phyloP scores from a whole-genome alignment of 495 filamentous ascomycete genomes.

The Penicillium odoratum region DNA sequence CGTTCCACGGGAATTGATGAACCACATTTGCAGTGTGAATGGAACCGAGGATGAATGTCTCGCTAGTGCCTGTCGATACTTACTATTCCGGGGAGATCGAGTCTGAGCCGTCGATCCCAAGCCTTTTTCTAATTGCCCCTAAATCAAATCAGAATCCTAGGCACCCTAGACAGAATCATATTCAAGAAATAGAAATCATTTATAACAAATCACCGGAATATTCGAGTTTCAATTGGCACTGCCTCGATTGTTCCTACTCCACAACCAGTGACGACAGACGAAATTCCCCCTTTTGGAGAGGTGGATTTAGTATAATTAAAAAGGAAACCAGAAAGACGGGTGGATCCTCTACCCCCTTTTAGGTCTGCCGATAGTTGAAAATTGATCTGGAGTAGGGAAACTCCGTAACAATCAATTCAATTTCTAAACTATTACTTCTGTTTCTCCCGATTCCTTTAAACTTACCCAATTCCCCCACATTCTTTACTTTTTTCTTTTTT shows the following conservation, averaged over 20 bases:
- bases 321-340: constrained; percentile 2
- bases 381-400: neutral
- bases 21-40: constrained; percentile 10
- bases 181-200: neutral
- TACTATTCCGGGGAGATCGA: constrained; percentile 20
- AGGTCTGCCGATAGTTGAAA: constrained; percentile 11
- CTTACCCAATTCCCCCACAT: neutral
- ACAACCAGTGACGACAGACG: constrained; percentile 3
- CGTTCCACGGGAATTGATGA: constrained; percentile 14
- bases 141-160: neutral
- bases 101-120: constrained; percentile 8
- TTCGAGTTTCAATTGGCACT: neutral
- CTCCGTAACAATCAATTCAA: neutral
- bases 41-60: constrained; percentile 3
- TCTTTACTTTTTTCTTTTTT: neutral
- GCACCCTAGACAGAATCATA: neutral
- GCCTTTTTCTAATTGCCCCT: neutral
- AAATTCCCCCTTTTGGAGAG: neutral
- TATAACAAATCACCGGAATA: neutral
- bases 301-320: neutral
- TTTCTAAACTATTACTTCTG: neutral
- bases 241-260: neutral
- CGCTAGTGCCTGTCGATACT: constrained; percentile 32
- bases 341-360: constrained; percentile 21
- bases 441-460: neutral